Base-by-base conservation (phyloP, 176 grass and related monocot genomes). In the Avena sativa region DNA sequence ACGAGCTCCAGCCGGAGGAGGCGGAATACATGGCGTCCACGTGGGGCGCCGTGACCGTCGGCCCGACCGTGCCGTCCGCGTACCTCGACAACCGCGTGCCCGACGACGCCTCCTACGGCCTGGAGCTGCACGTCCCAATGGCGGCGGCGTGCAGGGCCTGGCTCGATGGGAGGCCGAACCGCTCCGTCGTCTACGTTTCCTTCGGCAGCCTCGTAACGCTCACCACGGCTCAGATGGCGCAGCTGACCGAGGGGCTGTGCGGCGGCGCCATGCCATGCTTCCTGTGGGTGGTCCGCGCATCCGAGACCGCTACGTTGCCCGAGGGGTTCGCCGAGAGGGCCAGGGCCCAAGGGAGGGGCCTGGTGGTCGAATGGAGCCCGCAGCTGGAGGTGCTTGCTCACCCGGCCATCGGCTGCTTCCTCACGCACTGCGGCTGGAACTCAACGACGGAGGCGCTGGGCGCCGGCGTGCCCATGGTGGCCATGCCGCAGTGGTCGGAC, bases 361-460 rank as follows among this genome's bases (percentile, higher is more conserved):
- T 89, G 9, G 2, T 80, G 12, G 77, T 95, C 3, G 28, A 84
- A 25, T 94, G 87, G 95, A 84, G 89, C 91, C 85, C 87, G 3
- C 95, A 94, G 76, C 67, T 97, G 25, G 95, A 93, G 36, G 95
- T 94, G 0, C 74, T 94, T 1, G 91, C 85, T 1, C 90, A 97
- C 63, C 61, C 56, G 2, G 84, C 95, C 6, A 72, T 95, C 9
- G 95, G 84, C 10, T 95, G 91, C 91, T 98, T 93, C 89, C 81
- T 98, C 71, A 95, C 90, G 38, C 96, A 98, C 83, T 98, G 95
- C 34, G 93, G 95, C 3, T 95, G 95, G 95, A 98, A 95, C 85
- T 98, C 95, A 2, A 95, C 96, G 16, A 43, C 38, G 38, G 38
- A 43, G 38, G 38, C 38, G 38, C 38, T 43, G 38, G 5, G 38